Evolutionary conservation across 2,329 filamentous ascomycete species (phyloP).

Genomic region (Neurospora sp.): DNA sequence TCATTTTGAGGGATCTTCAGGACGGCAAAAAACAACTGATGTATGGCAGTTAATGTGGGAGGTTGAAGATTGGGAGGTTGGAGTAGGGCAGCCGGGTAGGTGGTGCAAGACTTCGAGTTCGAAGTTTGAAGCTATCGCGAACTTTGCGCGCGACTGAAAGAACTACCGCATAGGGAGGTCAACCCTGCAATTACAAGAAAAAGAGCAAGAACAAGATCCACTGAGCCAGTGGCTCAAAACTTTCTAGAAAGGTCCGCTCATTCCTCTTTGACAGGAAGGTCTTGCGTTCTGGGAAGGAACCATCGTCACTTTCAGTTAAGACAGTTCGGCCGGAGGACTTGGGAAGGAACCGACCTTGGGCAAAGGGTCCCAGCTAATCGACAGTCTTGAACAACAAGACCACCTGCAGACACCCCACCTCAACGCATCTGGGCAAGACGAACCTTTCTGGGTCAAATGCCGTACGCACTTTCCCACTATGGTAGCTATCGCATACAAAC

Average conservation of each 20-base stretch:
- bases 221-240: neutral
- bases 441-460: neutral
- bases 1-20: neutral
- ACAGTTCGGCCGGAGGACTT: neutral
- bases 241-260: neutral
- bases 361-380: neutral
- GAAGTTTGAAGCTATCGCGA: neutral
- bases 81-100: no score
- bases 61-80: no score
- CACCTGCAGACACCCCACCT: no score
- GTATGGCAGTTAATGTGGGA: neutral
- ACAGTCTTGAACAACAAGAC: neutral
- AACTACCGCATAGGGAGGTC: neutral
- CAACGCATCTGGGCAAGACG: neutral
- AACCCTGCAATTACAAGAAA: neutral
- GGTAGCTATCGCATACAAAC: neutral
- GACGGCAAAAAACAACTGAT: neutral
- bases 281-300: neutral
- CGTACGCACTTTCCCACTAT: neutral
- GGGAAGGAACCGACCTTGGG: neutral
- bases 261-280: neutral
- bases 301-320: neutral
- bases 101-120: no score
- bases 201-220: neutral
- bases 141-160: neutral